Evolutionary conservation across 768 basidiomycete species (phyloP).

Genomic region (Coprinopsis cinerea): DNA sequence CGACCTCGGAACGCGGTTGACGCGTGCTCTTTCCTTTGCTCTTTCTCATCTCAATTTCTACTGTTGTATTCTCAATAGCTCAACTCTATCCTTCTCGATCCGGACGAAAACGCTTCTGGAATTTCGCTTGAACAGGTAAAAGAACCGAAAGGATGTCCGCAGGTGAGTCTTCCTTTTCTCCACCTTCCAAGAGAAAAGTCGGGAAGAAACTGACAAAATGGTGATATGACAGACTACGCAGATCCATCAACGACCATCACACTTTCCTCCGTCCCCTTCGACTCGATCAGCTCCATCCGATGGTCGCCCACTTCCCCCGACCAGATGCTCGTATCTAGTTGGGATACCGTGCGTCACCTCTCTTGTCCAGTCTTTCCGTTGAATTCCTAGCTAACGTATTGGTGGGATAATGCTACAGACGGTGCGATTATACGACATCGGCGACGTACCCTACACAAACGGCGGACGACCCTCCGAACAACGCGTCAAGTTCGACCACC

Average conservation of each 20-base stretch:
- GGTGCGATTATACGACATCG: conserved; percentile 50
- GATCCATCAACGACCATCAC: conserved; percentile 10
- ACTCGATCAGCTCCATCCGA: conserved; percentile 74
- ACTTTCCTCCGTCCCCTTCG: conserved; percentile 63
- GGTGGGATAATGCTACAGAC: conserved; percentile 20
- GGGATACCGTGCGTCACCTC: conserved; percentile 79
- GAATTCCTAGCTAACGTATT: neutral
- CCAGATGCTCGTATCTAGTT: conserved; percentile 78
- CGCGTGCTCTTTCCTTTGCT: too few relatives aligned
- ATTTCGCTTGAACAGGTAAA: too few relatives aligned
- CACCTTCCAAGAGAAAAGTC: too few relatives aligned
- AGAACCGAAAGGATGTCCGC: too few relatives aligned
- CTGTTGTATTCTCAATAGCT: too few relatives aligned
- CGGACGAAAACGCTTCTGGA: too few relatives aligned
- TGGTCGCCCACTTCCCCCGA: conserved; percentile 80
- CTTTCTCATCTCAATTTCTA: too few relatives aligned
- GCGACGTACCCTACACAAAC: conserved; percentile 46
- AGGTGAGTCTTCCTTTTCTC: too few relatives aligned
- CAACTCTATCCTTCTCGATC: too few relatives aligned
- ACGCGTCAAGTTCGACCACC: conserved; percentile 73
- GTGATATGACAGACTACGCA: conserved; percentile 4
- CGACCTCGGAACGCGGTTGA: too few relatives aligned
- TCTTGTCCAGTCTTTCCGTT: conserved; percentile 4
- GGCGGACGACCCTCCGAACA: conserved; percentile 51
- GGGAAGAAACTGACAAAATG: too few relatives aligned